phyloP scores from a whole-genome alignment of 768 basidiomycete genomes.

The Trametes villosa region DNA sequence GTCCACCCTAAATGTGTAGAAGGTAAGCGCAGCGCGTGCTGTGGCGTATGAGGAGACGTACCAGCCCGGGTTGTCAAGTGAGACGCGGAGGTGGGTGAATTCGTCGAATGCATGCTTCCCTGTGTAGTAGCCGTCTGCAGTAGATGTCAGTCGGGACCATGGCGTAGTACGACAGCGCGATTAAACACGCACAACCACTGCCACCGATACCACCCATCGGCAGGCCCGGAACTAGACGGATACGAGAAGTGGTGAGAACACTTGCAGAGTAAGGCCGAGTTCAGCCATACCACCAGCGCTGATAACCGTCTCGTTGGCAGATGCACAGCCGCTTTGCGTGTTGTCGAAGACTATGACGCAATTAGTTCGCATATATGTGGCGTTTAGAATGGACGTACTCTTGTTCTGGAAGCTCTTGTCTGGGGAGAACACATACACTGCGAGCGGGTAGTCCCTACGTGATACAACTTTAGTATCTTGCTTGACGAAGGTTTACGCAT shows the following conservation, averaged over 20 bases:
- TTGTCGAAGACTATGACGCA: slow-evolving; percentile 54
- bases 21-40: background rate
- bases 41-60: slow-evolving; percentile 19
- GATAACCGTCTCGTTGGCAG: slow-evolving; percentile 72
- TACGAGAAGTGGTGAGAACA: slow-evolving; percentile 45
- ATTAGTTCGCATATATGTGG: background rate
- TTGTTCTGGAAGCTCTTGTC: slow-evolving; percentile 61
- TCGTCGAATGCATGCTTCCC: slow-evolving; percentile 77
- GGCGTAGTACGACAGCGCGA: background rate
- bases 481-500: background rate
- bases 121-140: slow-evolving; percentile 64
- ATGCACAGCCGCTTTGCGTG: slow-evolving; percentile 68
- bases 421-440: slow-evolving; percentile 76
- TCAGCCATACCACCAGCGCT: slow-evolving; percentile 54
- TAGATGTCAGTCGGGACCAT: background rate
- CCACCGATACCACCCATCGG: slow-evolving; percentile 74
- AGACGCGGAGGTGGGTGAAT: slow-evolving; percentile 76
- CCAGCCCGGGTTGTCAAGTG: slow-evolving; percentile 49
- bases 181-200: background rate
- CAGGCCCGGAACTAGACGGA: slow-evolving; percentile 52
- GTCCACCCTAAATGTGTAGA: slow-evolving; percentile 36
- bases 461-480: no score
- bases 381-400: slow-evolving; percentile 45
- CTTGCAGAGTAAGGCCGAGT: slow-evolving; percentile 36
- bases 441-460: slow-evolving; percentile 69